phyloP scores from a whole-genome alignment of 257 asterid genomes.

The Gentiana dahurica region DNA sequence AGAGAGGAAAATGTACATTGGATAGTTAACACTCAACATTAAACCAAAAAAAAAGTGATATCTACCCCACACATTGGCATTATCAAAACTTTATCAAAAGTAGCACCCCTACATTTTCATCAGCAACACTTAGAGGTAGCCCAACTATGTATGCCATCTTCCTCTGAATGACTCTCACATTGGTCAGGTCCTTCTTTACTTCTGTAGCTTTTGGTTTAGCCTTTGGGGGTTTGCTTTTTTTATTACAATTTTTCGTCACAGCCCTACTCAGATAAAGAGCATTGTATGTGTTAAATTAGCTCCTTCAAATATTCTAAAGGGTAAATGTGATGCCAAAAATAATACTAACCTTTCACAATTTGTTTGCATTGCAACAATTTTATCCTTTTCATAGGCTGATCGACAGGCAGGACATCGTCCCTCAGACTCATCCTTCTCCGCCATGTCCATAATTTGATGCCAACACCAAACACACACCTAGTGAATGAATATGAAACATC shows the following conservation, averaged over 20 bases:
- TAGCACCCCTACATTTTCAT: slow-evolving; percentile 62
- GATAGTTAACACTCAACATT: not conserved
- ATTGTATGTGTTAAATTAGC: slow-evolving; percentile 12
- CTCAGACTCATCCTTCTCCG: slow-evolving; percentile 75
- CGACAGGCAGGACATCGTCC: slow-evolving; percentile 98
- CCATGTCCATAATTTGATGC: slow-evolving; percentile 96
- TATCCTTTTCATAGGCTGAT: slow-evolving; percentile 69
- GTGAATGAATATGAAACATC: slow-evolving; percentile 8
- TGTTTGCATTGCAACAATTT: slow-evolving; percentile 74
- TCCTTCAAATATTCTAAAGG: slow-evolving; percentile 10
- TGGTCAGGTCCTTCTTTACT: slow-evolving; percentile 73
- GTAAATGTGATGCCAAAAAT: slow-evolving; percentile 5
- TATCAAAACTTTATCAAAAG: slow-evolving; percentile 9
- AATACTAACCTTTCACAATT: slow-evolving; percentile 53
- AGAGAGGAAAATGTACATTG: not conserved
- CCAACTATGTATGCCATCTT: slow-evolving; percentile 93
- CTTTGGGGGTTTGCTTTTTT: slow-evolving; percentile 66
- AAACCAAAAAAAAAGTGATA: not conserved
- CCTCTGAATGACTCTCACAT: slow-evolving; percentile 88
- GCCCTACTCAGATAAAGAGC: slow-evolving; percentile 24
- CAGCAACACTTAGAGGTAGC: slow-evolving; percentile 81
- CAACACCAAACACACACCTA: slow-evolving; percentile 98
- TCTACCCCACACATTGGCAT: not conserved
- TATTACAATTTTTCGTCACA: slow-evolving; percentile 40
- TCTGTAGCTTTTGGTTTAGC: slow-evolving; percentile 68